These are phyloP conservation scores for Simplicillium aogashimaense DNA, from an alignment of 2,329 filamentous ascomycete species.

Conservation along the genomic window DNA sequence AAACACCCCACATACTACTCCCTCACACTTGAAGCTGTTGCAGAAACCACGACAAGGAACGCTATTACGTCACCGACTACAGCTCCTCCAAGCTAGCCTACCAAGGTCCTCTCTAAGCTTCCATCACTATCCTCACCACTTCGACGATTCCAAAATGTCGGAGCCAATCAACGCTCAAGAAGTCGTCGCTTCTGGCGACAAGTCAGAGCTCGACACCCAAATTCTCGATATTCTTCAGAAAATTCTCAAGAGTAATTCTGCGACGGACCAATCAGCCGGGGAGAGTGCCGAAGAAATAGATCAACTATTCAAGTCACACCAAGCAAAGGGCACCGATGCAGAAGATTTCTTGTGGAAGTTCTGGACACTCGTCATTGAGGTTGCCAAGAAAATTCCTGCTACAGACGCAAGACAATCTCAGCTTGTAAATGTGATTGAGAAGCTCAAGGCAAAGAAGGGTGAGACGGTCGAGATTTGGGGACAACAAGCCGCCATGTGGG, in stretches of 20 bases:
- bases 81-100: too few relatives aligned
- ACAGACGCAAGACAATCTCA: slow-evolving; percentile 15
- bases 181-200: neutral
- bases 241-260: slow-evolving; percentile 11
- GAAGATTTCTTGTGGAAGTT: slow-evolving; percentile 17
- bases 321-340: slow-evolving; percentile 8
- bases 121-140: too few relatives aligned
- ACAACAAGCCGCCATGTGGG: slow-evolving; percentile 15
- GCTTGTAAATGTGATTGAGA: slow-evolving; percentile 12
- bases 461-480: slow-evolving; percentile 18
- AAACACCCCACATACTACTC: too few relatives aligned
- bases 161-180: too few relatives aligned
- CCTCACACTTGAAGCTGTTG: too few relatives aligned
- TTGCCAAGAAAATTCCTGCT: slow-evolving; percentile 15
- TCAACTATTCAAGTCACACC: slow-evolving; percentile 10
- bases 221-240: slow-evolving; percentile 14
- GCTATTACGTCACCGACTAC: too few relatives aligned
- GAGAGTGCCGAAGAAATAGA: slow-evolving; percentile 14
- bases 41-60: too few relatives aligned
- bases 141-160: too few relatives aligned
- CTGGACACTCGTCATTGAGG: slow-evolving; percentile 16
- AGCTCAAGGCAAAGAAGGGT: slow-evolving; percentile 13
- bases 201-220: slow-evolving; percentile 6
- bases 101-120: too few relatives aligned
- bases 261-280: slow-evolving; percentile 9